Evolutionary conservation across 192 early-diverging fungal species (phyloP).

Genomic region (Podila verticillata): DNA sequence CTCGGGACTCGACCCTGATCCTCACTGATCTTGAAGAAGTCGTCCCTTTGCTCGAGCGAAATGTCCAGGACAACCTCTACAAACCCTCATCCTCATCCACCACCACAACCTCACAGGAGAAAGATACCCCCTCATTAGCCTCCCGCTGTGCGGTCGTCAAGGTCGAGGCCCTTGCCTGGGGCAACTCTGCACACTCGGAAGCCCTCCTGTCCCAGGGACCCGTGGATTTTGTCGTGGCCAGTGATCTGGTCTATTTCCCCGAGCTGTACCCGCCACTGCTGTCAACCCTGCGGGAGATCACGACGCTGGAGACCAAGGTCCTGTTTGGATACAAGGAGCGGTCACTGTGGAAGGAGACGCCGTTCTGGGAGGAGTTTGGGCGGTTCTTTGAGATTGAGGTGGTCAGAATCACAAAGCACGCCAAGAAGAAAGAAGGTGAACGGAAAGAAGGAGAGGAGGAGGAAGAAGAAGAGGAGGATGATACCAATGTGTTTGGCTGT

Average conservation of each 20-base stretch:
- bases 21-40: conserved; percentile 62
- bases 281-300: conserved; percentile 53
- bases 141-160: conserved; percentile 23
- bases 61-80: conserved; percentile 28
- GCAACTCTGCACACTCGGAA: conserved; percentile 43
- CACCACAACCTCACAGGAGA: conserved; percentile 1
- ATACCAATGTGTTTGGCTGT: conserved; percentile 36
- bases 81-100: background rate
- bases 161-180: conserved; percentile 55
- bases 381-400: conserved; percentile 60
- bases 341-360: conserved; percentile 54
- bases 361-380: conserved; percentile 67
- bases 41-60: conserved; percentile 54
- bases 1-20: conserved; percentile 34
- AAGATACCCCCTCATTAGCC: background rate
- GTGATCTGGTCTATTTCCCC: conserved; percentile 63
- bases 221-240: conserved; percentile 57
- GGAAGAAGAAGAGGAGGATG: conserved; percentile 10
- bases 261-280: conserved; percentile 54
- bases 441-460: background rate
- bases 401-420: conserved; percentile 22
- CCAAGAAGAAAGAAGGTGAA: background rate
- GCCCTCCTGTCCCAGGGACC: conserved; percentile 14
- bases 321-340: conserved; percentile 65
- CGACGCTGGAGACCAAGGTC: conserved; percentile 40